Base-by-base conservation (phyloP, 805 yeast species). In the Barnettozyma populi region DNA sequence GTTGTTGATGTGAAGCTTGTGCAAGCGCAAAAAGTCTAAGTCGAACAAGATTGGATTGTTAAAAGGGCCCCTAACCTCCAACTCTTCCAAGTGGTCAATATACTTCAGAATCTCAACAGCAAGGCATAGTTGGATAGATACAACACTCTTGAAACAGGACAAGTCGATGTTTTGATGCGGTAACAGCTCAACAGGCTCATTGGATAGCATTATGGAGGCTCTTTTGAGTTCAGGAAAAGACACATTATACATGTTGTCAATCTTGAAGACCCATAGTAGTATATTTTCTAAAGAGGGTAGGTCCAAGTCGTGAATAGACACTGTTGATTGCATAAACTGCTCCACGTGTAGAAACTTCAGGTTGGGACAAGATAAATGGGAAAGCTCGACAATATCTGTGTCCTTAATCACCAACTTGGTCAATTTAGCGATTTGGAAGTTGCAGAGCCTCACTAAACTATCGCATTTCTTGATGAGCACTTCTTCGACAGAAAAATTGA, bases 61-160 rank as follows among this genome's bases (percentile, higher is more conserved):
- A 11, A 55, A 38, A 4, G 57, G 57, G 5, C 59, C 57, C 32
- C 59, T 44, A 5, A 53, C 48, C 42, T 53, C 53, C 14, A 55
- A 27, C 8, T 24, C 42, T n/a, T 41, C 36, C 14, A 53, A 20
- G 13, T 10, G 7, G 7, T 46, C 42, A 5, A 51, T 44, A 29
- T 45, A 36, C 31, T 20, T 36, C 34, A 55, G 36, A n/a, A 50
- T 38, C 32, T 53, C 52, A 11, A 47, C 51, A 23, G 55, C 52
- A 43, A 44, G 48, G 24, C 58, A 53, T 2, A 52, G 47, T 41
- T 52, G 48, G 5, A 53, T 41, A 2, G 48, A 36, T 7, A 32
- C 23, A 1, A 53, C n/a, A 10, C 27, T n/a, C 23, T 36, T 40
- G 36, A 55, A 54, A 16, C 46, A 46, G 7, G 41, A 14, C 2